These are phyloP conservation scores for Xerocomus nothofagi DNA, from an alignment of 1,284 basidiomycete genomes.

Conservation along the genomic window DNA sequence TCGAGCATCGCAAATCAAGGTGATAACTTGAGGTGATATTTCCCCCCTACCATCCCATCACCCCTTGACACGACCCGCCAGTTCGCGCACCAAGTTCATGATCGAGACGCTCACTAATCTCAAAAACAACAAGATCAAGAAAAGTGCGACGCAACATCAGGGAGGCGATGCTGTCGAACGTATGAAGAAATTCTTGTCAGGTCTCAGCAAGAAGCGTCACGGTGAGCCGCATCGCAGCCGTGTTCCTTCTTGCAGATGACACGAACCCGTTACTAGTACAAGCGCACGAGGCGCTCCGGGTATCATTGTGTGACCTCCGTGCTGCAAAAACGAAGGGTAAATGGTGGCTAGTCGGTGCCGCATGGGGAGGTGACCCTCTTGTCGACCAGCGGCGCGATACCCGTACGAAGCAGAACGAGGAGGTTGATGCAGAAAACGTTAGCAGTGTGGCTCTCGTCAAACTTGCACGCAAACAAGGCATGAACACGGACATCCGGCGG, in stretches of 20 bases:
- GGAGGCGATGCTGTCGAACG: slow-evolving; percentile 74
- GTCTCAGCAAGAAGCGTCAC: slow-evolving; percentile 75
- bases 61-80: slow-evolving; percentile 33
- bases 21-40: slow-evolving; percentile 55
- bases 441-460: slow-evolving; percentile 61
- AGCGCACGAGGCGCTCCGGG: slow-evolving; percentile 80
- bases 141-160: slow-evolving; percentile 56
- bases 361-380: slow-evolving; percentile 92
- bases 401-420: slow-evolving; percentile 24
- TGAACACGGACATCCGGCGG: slow-evolving; percentile 96
- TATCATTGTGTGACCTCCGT: slow-evolving; percentile 83
- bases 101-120: slow-evolving; percentile 87
- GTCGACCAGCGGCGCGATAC: slow-evolving; percentile 57
- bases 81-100: slow-evolving; percentile 89
- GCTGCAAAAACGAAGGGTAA: slow-evolving; percentile 87
- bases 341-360: slow-evolving; percentile 99
- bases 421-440: slow-evolving; percentile 29
- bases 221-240: slow-evolving; percentile 42
- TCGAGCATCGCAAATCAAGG: slow-evolving; percentile 62
- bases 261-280: slow-evolving; percentile 50
- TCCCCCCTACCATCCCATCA: not conserved
- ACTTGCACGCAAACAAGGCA: slow-evolving; percentile 90
- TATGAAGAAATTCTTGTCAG: slow-evolving; percentile 82
- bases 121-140: slow-evolving; percentile 87
- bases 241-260: not conserved